Evolutionary conservation across 495 filamentous ascomycete genomes (phyloP), one percentile per base, ranked within the genome.

Genomic region (Darksidea phi): DNA sequence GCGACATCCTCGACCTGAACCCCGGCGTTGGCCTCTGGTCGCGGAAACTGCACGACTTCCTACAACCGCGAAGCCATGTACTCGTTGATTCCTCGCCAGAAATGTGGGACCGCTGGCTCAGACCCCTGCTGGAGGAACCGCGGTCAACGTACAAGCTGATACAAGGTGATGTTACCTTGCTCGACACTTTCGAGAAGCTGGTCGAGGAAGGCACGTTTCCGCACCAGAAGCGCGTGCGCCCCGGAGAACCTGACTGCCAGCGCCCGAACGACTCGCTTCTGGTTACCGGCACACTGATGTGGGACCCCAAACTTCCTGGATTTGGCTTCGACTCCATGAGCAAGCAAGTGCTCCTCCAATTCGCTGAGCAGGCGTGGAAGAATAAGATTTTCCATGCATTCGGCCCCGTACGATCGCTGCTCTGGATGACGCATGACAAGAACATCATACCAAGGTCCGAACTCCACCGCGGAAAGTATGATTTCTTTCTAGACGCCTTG

Each of bases 1-100:
- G 90, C 67, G 89, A 91, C 61, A 80, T 97, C 52, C 76, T 97
- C 63, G 93, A 97, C 68, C 75, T 96, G 38, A 88, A 89, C 75
- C 93, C 93, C 0, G 89, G 89, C 23, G 65, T 70, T 20, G 89
- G 90, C 13, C 32, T 93, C 7, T 89, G 84, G 78, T 96, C 92
- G 8, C 75, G 77, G 5, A 88, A 86, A 65, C 67, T 97, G 5
- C 84, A 95, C 67, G 80, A 90, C 0, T 75, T 78, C 37, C 75
- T 97, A 32, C 73, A 87, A 64, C 93, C 93, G 17, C 83, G 87
- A 47, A 84, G 80, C 0, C 93, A 97, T 77, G 73, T 96, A 28
- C 75, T 97, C 49, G 71, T 96, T n/a, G 66, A 69, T 58, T 36
- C 66, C 1, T 15, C 24, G 0, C 36, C 48, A 3, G 90, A 95